Evolutionary conservation across 2,329 filamentous ascomycete genomes (phyloP).

Genomic region (Calonectria hongkongensis): DNA sequence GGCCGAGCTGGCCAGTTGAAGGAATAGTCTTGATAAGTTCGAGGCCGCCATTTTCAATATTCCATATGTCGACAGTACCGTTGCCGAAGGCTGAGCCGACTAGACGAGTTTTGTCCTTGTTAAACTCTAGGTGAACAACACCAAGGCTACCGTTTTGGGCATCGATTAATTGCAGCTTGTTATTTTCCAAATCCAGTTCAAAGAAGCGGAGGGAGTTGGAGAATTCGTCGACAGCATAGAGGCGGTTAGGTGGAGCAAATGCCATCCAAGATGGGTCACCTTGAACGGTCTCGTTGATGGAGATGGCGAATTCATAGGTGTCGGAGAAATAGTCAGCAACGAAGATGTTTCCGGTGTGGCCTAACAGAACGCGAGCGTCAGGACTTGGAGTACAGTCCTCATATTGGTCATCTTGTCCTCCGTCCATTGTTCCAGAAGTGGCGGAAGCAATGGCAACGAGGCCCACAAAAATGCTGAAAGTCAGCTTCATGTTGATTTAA

Average conservation of each 20-base stretch:
- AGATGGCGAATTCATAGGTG: background rate
- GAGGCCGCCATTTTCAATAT: slow-evolving; percentile 1
- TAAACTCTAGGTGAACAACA: slow-evolving; percentile 16
- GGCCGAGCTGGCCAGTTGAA: background rate
- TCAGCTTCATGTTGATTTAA: background rate
- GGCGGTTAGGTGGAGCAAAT: slow-evolving; percentile 13
- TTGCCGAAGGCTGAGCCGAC: slow-evolving; percentile 17
- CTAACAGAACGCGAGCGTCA: background rate
- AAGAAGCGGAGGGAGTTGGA: slow-evolving; percentile 11
- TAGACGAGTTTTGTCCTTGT: slow-evolving; percentile 11
- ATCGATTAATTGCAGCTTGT: slow-evolving; percentile 3
- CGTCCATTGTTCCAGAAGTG: background rate
- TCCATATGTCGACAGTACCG: slow-evolving; percentile 13
- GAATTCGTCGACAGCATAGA: slow-evolving; percentile 17
- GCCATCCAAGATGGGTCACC: slow-evolving; percentile 14
- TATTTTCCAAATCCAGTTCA: background rate
- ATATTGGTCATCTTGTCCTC: background rate
- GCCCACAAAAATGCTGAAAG: background rate
- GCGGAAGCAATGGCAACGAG: background rate
- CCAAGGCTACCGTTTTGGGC: slow-evolving; percentile 14
- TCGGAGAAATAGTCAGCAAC: background rate
- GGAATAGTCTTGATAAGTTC: slow-evolving; percentile 20
- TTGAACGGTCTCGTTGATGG: background rate
- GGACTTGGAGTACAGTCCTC: background rate
- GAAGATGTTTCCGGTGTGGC: slow-evolving; percentile 15